Base-by-base conservation (phyloP, 139 green algal genomes). In the Closterium sp. region DNA sequence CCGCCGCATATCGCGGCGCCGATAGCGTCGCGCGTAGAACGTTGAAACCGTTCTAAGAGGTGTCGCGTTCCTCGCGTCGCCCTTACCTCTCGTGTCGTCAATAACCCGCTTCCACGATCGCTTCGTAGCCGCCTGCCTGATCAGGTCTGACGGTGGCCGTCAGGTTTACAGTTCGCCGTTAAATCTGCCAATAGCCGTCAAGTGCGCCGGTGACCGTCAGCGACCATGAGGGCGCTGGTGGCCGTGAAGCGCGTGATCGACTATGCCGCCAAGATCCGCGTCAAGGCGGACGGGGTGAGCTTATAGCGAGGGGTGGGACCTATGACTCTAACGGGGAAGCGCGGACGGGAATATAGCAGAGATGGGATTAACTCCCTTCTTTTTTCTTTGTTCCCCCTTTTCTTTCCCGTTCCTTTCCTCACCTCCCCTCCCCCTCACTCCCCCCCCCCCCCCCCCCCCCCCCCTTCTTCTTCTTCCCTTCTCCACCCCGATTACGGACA, bases 261-360 rank as follows among this genome's bases (percentile, higher is more conserved):
- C 90, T 99, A 99, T 95, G 97, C 97, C 93, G 97, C 97, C 0
- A 95, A 97, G 1, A 96, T 99, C 6, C 92, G 97, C 0, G 96
- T 99, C 17, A 98, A 98, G 70, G 84, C 96, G 5, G 97, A 99
- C 92, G 97, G 97, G 97, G 97, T 93, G 34, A 93, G 87, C 31
- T n/a, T 86, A 27, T 30, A 79, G 88, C n/a, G 88, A 31, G 88
- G 29, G 17, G 86, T 27, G 38, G 17, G 87, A 90, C 0, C 11
- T 70, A 9, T 70, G 88, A 90, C 2, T 31, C 2, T 29, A 70
- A 85, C n/a, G n/a, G 88, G 29, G 29, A 90, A 34, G n/a, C 85
- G 9, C 3, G 28, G n/a, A 19, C 24, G 28, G 85, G 28, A 87
- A 11, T 50, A 9, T 50, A 50, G 38, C 38, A 9, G 38, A 9